These are phyloP conservation scores for Cercospora sp. DNA, from an alignment of 2,329 filamentous ascomycete species.

Conservation along the genomic window DNA sequence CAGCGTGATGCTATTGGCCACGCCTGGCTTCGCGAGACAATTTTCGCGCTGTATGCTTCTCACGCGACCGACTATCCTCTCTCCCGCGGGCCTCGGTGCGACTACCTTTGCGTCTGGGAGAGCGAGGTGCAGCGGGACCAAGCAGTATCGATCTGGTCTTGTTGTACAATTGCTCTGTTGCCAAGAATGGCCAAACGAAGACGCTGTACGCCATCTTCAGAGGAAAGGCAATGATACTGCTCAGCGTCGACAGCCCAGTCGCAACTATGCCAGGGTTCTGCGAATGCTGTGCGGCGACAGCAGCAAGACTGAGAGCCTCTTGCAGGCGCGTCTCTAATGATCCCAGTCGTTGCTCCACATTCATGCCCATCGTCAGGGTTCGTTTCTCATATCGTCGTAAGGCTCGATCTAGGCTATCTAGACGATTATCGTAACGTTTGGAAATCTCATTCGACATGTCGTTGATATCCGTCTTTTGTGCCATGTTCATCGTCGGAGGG, in stretches of 20 bases:
- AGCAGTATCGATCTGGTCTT: conserved; percentile 28
- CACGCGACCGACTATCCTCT: conserved; percentile 14
- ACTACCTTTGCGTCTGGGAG: conserved; percentile 7
- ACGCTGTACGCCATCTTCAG: conserved; percentile 27
- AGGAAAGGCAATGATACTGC: conserved; percentile 20
- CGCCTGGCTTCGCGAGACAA: background rate
- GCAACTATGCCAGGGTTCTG: conserved; percentile 31
- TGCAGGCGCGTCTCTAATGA: conserved; percentile 69
- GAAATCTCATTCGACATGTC: conserved; percentile 54
- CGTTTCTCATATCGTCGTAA: conserved; percentile 91
- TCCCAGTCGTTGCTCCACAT: conserved; percentile 73
- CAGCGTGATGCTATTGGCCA: background rate
- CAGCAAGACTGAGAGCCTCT: conserved; percentile 78
- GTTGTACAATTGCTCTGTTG: conserved; percentile 30
- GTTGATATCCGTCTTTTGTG: conserved; percentile 37
- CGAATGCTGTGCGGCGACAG: conserved; percentile 62
- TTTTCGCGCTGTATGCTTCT: conserved; percentile 8
- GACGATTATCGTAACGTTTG: conserved; percentile 71
- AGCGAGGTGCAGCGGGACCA: conserved; percentile 20
- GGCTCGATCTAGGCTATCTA: conserved; percentile 85
- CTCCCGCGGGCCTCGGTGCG: background rate
- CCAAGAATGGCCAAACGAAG: conserved; percentile 23
- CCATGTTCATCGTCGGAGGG: conserved; percentile 29
- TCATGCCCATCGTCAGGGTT: conserved; percentile 69
- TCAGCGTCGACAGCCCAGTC: conserved; percentile 23